These are phyloP conservation scores for Solanum virginianum DNA, from an alignment of 257 asterid species.

Conservation along the genomic window DNA sequence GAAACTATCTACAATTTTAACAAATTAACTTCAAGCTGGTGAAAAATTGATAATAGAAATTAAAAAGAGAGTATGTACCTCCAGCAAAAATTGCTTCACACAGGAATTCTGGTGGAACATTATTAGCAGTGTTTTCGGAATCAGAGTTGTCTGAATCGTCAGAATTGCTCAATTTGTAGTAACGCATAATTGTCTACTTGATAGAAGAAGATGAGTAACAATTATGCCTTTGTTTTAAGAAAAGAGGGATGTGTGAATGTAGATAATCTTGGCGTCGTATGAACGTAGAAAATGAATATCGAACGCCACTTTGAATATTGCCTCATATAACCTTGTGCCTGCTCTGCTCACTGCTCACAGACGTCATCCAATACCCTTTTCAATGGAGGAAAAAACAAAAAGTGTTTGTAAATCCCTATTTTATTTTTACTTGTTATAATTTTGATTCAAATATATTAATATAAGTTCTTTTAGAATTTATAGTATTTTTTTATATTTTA, in stretches of 20 bases:
- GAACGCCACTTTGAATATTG: neutral
- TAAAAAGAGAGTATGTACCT: neutral
- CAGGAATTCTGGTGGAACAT: neutral
- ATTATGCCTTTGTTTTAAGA: neutral
- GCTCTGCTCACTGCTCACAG: too few species aligned
- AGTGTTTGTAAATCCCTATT: too few species aligned
- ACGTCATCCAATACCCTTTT: too few species aligned
- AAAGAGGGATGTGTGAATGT: neutral
- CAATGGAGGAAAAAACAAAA: too few species aligned
- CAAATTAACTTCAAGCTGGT: neutral
- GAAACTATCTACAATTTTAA: neutral
- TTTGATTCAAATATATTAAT: too few species aligned
- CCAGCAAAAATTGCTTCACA: slow-evolving; percentile 1
- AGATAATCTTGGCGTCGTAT: neutral
- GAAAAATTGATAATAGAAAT: neutral
- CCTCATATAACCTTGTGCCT: too few species aligned
- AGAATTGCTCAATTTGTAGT: neutral
- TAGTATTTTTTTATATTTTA: too few species aligned
- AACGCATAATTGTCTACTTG: neutral
- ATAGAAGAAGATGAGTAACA: neutral
- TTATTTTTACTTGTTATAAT: too few species aligned
- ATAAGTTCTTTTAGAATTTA: too few species aligned
- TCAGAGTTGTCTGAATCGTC: neutral
- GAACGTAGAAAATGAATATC: neutral
- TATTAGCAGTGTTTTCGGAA: neutral